Base-by-base conservation (phyloP, 75 land plant species). In the Pinus albicaulis region DNA sequence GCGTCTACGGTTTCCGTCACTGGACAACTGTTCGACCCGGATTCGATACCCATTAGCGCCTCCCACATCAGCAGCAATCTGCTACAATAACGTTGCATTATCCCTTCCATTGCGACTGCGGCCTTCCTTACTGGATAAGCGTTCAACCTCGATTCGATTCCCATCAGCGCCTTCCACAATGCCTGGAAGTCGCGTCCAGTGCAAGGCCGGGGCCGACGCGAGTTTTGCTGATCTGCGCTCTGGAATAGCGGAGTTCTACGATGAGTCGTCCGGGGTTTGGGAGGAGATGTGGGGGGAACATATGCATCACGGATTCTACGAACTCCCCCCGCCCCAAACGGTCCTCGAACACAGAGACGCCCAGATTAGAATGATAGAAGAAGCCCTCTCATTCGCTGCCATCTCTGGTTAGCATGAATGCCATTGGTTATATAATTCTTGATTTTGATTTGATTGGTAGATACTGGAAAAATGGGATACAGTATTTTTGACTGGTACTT, bases 221-320 rank as follows among this genome's bases (percentile, higher is more conserved):
- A 48, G 53, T 48, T 48, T 48, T 10, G 53, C 12, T 10, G 61
- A 72, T 25, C 38, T 84, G 76, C n/a, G 55, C 22, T 63, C 83
- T 24, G 93, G 93, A 4, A 91, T 91, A 36, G 93, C 93, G 34
- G 84, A 86, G 24, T 91, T 89, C 86, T 91, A 91, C 82, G 89
- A 91, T 68, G 76, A 79, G 55, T 91, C 93, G 24, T 89, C 92
- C 12, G 82, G 83, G 24, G 62, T 83, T 56, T 91, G 92, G 92
- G 93, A 91, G 81, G 77, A 88, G 48, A 75, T 98, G 2, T 98
- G 99, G 99, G 99, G 99, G 0, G 94, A 98, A 78, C 99, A 98
- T 69, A 98, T 98, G 98, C 99, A 98, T 85, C 99, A 98, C 61
- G 99, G 99, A 3, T 98, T 89, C 80, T 98, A 98, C 77, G 92